Evolutionary conservation across 257 asterid genomes (phyloP), one percentile per base, ranked within the genome.

Genomic region (Fraxinus pennsylvanica): DNA sequence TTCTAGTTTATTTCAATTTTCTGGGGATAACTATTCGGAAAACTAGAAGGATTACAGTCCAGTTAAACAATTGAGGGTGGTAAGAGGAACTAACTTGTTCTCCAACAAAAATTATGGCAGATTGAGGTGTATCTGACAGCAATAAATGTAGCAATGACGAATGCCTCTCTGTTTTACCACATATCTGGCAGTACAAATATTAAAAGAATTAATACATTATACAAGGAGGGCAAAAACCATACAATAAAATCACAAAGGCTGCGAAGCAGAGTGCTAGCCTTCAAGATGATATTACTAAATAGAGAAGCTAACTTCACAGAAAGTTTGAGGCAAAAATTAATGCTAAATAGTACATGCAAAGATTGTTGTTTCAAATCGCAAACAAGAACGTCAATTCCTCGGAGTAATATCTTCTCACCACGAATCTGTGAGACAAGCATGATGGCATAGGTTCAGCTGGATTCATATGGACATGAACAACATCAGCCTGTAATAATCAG

Each of bases 101-200:
- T 30, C 96, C 90, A 84, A 91, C 92, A 80, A 95, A 95, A 63
- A 95, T 85, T 69, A 95, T 95, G 86, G 99, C 94, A 74, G 97
- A 93, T 27, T 85, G 92, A 73, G 99, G 98, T 41, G 87, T 84
- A 85, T 93, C 98, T 61, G 82, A 82, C 82, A 75, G 88, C 79
- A 95, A 77, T 73, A 95, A 82, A 73, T 88, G 92, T 76, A 91
- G 86, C 81, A 93, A 88, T 52, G 88, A 78, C 30, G 88, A 78
- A 83, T 83, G 83, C 85, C 90, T 88, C 78, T 90, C 99, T 75
- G 70, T 77, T 92, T 82, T 90, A 81, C 86, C 85, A 84, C 98
- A 91, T 72, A 83, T 82, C 99, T 93, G 91, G 79, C 75, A 69
- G 65, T 21, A 61, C 66, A 81, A 75, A 77, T 54, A 66, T 27